A percentile compares a stretch with the other conserved stretches of the same genome.
These are phyloP conservation scores for Termitomyces sp. DNA, from an alignment of 768 basidiomycete species.

Conservation along the genomic window DNA sequence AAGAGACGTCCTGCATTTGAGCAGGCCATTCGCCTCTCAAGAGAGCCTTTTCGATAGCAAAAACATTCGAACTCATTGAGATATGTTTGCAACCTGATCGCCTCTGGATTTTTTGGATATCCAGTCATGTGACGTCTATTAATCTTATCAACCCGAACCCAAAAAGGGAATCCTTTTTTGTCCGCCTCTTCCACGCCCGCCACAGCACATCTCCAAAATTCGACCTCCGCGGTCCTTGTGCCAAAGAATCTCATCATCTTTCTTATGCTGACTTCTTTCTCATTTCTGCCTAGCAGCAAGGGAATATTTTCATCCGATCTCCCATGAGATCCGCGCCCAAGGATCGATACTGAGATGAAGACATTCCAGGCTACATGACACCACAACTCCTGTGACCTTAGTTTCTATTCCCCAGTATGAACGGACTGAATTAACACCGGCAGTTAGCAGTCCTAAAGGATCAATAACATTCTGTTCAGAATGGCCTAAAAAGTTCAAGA, in stretches of 20 bases:
- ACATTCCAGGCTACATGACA: too few relatives aligned
- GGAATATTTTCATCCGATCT: not conserved
- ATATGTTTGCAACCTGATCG: not conserved
- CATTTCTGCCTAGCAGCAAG: not conserved
- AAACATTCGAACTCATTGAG: conserved; percentile 18
- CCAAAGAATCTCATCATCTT: not conserved
- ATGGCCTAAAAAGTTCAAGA: not conserved
- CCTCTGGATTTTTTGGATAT: conserved; percentile 6
- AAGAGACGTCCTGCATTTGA: conserved; percentile 14
- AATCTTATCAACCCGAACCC: not conserved
- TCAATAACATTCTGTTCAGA: not conserved
- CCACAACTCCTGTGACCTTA: not conserved
- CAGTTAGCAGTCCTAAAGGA: not conserved
- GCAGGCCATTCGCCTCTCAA: conserved; percentile 43
- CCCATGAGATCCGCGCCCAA: not conserved
- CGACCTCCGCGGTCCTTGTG: too few relatives aligned
- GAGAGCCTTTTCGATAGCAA: conserved; percentile 47
- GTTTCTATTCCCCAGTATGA: not conserved
- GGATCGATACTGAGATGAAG: not conserved
- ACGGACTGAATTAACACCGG: not conserved
- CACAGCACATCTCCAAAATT: not conserved
- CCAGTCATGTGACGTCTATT: conserved; percentile 4
- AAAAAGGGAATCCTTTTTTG: not conserved
- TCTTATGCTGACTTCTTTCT: not conserved
- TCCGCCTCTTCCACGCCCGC: not conserved